Evolutionary conservation across 148 eudicot species (phyloP).

Genomic region (Vaccinium corymbosum): DNA sequence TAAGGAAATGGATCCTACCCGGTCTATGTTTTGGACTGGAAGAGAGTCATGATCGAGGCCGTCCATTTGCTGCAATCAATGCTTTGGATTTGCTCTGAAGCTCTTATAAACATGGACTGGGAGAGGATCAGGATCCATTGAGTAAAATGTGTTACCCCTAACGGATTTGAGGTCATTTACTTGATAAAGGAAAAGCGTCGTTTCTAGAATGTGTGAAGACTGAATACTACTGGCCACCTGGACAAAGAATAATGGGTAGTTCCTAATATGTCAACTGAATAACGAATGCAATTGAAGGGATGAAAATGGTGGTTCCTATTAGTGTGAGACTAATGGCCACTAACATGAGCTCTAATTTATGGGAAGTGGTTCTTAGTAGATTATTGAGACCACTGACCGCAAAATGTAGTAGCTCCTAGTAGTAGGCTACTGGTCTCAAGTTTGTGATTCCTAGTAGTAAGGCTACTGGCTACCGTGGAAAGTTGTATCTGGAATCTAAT

Average conservation of each 20-base stretch:
- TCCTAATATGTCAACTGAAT: background rate
- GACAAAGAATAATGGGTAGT: background rate
- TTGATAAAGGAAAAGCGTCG: background rate
- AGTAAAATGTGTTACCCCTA: background rate
- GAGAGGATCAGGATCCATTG: background rate
- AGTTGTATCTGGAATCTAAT: background rate
- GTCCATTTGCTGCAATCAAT: no score
- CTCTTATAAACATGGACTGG: no score
- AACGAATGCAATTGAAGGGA: background rate
- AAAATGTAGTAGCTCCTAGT: background rate
- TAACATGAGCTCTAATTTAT: background rate
- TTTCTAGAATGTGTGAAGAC: background rate
- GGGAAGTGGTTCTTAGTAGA: background rate
- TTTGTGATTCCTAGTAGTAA: background rate
- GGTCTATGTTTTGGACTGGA: no score
- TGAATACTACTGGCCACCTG: background rate
- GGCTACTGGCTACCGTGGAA: background rate
- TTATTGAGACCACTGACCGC: background rate
- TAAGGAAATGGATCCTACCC: background rate
- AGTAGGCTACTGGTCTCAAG: background rate
- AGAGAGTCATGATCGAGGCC: no score
- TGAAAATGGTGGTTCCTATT: background rate
- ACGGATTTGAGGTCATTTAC: background rate
- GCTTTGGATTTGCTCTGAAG: no score
- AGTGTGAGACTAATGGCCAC: background rate